phyloP scores from a whole-genome alignment of 2,329 filamentous ascomycete genomes.

The Venturia asperata region DNA sequence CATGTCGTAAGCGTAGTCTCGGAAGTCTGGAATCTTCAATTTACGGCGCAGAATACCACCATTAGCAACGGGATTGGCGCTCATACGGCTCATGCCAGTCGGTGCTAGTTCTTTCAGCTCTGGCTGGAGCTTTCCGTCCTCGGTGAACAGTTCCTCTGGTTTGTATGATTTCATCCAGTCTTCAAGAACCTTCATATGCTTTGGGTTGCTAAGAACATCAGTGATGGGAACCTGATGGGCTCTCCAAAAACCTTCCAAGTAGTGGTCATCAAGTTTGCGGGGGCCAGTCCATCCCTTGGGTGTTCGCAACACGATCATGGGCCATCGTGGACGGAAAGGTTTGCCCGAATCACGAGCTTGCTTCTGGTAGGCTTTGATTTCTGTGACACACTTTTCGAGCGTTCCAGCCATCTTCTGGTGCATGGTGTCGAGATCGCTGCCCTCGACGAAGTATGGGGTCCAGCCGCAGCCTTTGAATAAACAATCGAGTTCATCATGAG shows the following conservation, averaged over 20 bases:
- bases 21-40: slow-evolving; percentile 63
- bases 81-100: slow-evolving; percentile 61
- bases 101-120: slow-evolving; percentile 61
- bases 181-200: slow-evolving; percentile 62
- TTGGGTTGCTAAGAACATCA: slow-evolving; percentile 57
- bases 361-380: slow-evolving; percentile 64
- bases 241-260: slow-evolving; percentile 70
- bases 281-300: slow-evolving; percentile 69
- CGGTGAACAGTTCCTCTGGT: slow-evolving; percentile 62
- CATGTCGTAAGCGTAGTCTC: slow-evolving; percentile 51
- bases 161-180: slow-evolving; percentile 72
- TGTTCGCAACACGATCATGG: slow-evolving; percentile 69
- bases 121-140: slow-evolving; percentile 54
- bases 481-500: slow-evolving; percentile 62
- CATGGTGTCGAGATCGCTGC: slow-evolving; percentile 65
- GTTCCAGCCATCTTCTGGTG: slow-evolving; percentile 77
- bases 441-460: slow-evolving; percentile 74
- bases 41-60: slow-evolving; percentile 62
- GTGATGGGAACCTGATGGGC: slow-evolving; percentile 72
- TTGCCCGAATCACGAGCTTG: slow-evolving; percentile 63
- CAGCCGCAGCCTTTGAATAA: slow-evolving; percentile 71
- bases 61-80: slow-evolving; percentile 68
- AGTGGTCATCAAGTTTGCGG: slow-evolving; percentile 62
- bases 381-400: slow-evolving; percentile 61
- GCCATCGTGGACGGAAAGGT: slow-evolving; percentile 62